A percentile compares a stretch with the other conserved stretches of the same genome.
phyloP scores from a whole-genome alignment of 768 basidiomycete species.

The Clitopilus hobsonii region DNA sequence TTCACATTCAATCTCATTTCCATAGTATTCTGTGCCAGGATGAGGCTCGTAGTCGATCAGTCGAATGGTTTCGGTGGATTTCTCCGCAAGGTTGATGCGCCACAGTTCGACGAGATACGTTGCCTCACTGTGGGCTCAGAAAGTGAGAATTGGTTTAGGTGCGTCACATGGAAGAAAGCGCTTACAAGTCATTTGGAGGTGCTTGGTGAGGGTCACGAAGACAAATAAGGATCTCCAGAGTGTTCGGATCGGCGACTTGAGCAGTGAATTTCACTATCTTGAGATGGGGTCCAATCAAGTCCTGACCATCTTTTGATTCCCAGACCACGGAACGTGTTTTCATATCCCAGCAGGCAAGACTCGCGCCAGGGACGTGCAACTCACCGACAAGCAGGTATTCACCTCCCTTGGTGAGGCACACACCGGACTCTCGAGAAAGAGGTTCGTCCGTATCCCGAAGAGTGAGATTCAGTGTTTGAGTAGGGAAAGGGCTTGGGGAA shows the following conservation, averaged over 20 bases:
- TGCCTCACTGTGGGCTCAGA: background rate
- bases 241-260: background rate
- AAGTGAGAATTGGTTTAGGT: background rate
- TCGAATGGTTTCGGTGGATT: background rate
- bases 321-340: background rate
- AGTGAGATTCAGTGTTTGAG: background rate
- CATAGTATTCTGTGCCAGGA: background rate
- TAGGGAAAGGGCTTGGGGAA: background rate
- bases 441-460: background rate
- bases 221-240: background rate
- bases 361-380: background rate
- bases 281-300: background rate
- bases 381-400: background rate
- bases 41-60: background rate
- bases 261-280: background rate
- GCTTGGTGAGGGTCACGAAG: background rate
- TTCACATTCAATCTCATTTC: background rate
- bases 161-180: background rate
- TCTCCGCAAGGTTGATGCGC: background rate
- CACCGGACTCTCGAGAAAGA: background rate
- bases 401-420: background rate
- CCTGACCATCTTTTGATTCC: background rate
- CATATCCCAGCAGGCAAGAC: background rate
- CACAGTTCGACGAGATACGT: background rate
- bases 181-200: background rate